Evolutionary conservation across 345 rosid genomes (phyloP), one percentile per base, ranked within the genome.

Genomic region (Ceriops decandra): DNA sequence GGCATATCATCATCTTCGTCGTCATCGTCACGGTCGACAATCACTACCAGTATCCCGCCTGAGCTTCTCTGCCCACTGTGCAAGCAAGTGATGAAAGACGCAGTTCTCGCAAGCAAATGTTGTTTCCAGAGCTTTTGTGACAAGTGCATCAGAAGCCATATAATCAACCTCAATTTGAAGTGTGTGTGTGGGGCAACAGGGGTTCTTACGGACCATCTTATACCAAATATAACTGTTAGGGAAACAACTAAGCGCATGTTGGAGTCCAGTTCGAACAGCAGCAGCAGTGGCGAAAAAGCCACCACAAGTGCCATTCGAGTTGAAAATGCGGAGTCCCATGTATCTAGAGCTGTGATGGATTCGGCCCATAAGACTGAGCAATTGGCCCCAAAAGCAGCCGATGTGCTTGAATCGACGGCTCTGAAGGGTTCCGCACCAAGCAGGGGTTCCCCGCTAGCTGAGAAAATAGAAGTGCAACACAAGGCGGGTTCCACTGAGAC

Each of bases 1-100:
- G 99, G 98, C 61, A 72, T 95, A 63, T 93, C 99, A 73, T 87
- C 99, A 36, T 86, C 92, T 11, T 89, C 97, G 28, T 89, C 97
- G 28, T 74, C 90, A 0, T 42, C 49, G 2, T 42, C 49, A 15
- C 49, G 49, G 19, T 42, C 49, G 17, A 42, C 49, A 42, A 13
- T 42, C 13, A 42, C 49, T 3, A 42, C 17, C 13, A 42, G 19
- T 3, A 42, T 95, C 76, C 98, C 99, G 1, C 97, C 93, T 31
- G 99, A 95, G 79, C 86, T 95, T 68, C 91, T 86, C 69, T 95
- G 99, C 66, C 97, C 98, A 7, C 68, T 95, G 76, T 95, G 99
- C 87, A 95, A 85, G 72, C 72, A 73, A 42, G 59, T 95, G 31
- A 90, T 95, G 97, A 87, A 83, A 79, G 93, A 95, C 81, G 99